Evolutionary conservation across 2,329 filamentous ascomycete genomes (phyloP).

Genomic region (Fusarium sp.): DNA sequence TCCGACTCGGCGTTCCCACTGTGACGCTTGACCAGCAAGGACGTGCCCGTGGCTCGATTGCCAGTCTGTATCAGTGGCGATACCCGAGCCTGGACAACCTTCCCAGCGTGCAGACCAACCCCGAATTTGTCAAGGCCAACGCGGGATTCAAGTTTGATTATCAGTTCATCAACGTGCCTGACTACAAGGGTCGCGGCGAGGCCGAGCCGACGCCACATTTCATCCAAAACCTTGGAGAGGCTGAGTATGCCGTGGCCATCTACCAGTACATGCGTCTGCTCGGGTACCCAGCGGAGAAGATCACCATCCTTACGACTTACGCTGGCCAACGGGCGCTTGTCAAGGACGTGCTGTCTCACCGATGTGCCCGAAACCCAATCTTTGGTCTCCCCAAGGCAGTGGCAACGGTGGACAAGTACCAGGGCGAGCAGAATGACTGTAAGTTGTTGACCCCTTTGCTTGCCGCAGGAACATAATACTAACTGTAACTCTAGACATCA

Average conservation of each 20-base stretch:
- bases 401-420: conserved; percentile 97
- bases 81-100: conserved; percentile 86
- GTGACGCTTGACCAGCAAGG: conserved; percentile 94
- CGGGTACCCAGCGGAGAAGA: conserved; percentile 85
- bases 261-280: conserved; percentile 98
- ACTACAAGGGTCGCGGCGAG: conserved; percentile 93
- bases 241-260: conserved; percentile 94
- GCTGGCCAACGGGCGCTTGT: conserved; percentile 92
- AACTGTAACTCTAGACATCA: conserved; percentile 74
- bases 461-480: conserved; percentile 20
- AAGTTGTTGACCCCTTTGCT: conserved; percentile 55
- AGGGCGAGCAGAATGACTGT: conserved; percentile 99
- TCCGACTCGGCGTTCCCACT: conserved; percentile 91
- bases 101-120: conserved; percentile 74
- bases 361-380: conserved; percentile 84
- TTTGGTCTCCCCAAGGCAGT: conserved; percentile 93
- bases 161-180: conserved; percentile 94
- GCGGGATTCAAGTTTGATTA: conserved; percentile 94
- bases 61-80: conserved; percentile 92
- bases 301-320: conserved; percentile 93
- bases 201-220: conserved; percentile 93
- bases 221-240: conserved; percentile 95
- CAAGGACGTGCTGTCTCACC: conserved; percentile 83
- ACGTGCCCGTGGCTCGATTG: conserved; percentile 86
- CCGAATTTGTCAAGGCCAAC: conserved; percentile 85